Evolutionary conservation across 257 asterid species (phyloP).

Genomic region (Penstemon davidsonii): DNA sequence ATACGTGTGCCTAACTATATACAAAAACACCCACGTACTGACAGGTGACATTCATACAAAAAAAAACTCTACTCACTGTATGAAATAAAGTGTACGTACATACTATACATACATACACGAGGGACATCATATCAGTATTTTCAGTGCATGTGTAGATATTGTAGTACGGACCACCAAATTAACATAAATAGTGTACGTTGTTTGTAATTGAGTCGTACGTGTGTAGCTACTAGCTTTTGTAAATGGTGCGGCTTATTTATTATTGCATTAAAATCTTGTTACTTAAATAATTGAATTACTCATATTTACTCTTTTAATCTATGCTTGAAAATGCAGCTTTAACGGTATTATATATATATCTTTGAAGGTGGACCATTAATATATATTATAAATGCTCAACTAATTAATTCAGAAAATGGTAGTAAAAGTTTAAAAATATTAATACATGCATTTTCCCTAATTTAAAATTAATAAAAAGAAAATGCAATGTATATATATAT

Average conservation of each 20-base stretch:
- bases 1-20: conserved; percentile 21
- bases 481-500: no score
- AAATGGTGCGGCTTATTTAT: background rate
- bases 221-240: background rate
- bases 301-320: background rate
- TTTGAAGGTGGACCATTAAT: no score
- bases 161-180: conserved; percentile 12
- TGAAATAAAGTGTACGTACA: background rate
- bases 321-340: no score
- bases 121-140: conserved; percentile 28
- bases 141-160: background rate
- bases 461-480: no score
- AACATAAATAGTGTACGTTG: no score
- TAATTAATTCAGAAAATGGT: no score
- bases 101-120: conserved; percentile 2
- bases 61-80: background rate
- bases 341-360: no score
- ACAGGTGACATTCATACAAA: conserved; percentile 24
- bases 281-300: background rate
- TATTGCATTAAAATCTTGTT: background rate
- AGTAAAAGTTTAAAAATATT: no score
- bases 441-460: background rate
- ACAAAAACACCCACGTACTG: conserved; percentile 20
- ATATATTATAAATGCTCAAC: no score
- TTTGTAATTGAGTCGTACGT: no score